A percentile compares a stretch with the other conserved stretches of the same genome.
phyloP scores from a whole-genome alignment of 1,284 basidiomycete genomes.

The Takashimella tepidaria region DNA sequence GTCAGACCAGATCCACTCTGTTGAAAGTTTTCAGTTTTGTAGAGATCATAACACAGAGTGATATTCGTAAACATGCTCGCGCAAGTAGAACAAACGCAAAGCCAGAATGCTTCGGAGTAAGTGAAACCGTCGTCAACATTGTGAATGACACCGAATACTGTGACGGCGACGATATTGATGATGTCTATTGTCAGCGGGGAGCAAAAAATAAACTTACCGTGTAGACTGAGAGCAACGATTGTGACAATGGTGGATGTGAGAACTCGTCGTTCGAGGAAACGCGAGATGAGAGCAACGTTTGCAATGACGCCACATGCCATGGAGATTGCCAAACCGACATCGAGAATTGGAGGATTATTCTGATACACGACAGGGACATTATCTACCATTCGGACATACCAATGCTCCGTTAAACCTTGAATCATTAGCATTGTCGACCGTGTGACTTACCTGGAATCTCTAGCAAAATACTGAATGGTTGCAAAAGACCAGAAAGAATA shows the following conservation, averaged over 20 bases:
- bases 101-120: constrained; percentile 65
- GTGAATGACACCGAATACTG: constrained; percentile 62
- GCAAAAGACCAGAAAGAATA: constrained; percentile 63
- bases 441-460: constrained; percentile 60
- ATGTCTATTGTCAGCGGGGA: constrained; percentile 53
- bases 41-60: constrained; percentile 61
- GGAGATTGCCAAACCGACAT: constrained; percentile 62
- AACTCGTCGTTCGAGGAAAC: constrained; percentile 66
- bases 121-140: constrained; percentile 64
- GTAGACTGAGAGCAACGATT: constrained; percentile 60
- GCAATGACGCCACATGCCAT: constrained; percentile 65
- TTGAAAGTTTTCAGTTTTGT: constrained; percentile 60
- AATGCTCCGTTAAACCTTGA: constrained; percentile 55
- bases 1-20: constrained; percentile 65
- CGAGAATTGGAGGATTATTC: constrained; percentile 57
- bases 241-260: constrained; percentile 60
- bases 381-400: constrained; percentile 45
- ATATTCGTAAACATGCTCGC: constrained; percentile 64
- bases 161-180: constrained; percentile 63
- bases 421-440: not conserved
- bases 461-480: constrained; percentile 72
- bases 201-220: constrained; percentile 51
- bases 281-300: constrained; percentile 61
- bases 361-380: constrained; percentile 45
- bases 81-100: constrained; percentile 69